These are phyloP conservation scores for Cunninghamia lanceolata DNA, from an alignment of 75 land plant genomes.

Conservation along the genomic window DNA sequence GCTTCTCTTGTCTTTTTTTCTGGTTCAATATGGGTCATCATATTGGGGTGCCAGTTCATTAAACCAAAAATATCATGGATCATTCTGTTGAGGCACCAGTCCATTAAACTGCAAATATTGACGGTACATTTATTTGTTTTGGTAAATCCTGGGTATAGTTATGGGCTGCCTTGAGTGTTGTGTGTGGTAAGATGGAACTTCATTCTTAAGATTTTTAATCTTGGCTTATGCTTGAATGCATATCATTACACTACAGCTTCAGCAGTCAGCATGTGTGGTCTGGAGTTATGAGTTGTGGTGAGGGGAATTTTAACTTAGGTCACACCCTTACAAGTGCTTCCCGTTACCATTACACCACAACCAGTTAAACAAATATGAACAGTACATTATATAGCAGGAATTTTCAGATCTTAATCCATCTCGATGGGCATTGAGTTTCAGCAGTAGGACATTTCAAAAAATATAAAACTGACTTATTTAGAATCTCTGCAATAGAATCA, in stretches of 20 bases:
- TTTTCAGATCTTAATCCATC: background rate
- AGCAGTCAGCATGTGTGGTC: no score
- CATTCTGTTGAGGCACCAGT: background rate
- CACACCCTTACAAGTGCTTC: background rate
- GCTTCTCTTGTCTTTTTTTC: no score
- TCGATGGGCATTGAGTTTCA: no score
- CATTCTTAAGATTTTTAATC: background rate
- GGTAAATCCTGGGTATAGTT: background rate
- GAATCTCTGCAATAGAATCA: no score
- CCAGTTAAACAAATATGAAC: no score
- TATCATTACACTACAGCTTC: background rate
- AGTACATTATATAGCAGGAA: background rate
- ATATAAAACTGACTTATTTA: no score
- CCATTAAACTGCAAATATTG: background rate
- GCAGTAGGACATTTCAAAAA: no score
- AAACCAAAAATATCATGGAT: background rate
- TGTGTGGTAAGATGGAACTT: background rate
- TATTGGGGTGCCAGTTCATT: background rate
- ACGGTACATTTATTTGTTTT: background rate
- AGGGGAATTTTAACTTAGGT: background rate
- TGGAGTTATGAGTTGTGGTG: background rate
- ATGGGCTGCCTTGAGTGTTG: background rate
- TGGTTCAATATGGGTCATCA: background rate
- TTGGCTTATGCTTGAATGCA: background rate
- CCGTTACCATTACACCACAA: background rate